A percentile compares a stretch with the other conserved stretches of the same genome.
These are phyloP conservation scores for Trypethelium eluteriae DNA, from an alignment of 495 filamentous ascomycete species.

Conservation along the genomic window DNA sequence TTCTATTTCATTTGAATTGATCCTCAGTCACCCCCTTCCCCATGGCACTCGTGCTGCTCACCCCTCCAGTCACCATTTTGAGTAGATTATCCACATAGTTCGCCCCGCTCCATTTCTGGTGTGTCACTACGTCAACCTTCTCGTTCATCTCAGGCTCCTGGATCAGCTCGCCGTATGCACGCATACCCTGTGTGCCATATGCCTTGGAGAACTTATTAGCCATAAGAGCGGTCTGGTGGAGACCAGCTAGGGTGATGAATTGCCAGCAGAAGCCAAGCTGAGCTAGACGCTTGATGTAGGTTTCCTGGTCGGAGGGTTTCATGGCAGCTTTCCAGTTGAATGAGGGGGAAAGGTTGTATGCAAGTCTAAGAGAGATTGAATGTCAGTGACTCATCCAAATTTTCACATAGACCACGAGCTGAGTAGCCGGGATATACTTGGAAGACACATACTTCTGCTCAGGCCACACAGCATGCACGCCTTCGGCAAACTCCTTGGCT, in stretches of 20 bases:
- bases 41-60: constrained; percentile 89
- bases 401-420: background rate
- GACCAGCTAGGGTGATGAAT: constrained; percentile 97
- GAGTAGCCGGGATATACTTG: background rate
- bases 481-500: constrained; percentile 88
- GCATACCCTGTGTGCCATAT: constrained; percentile 77
- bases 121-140: constrained; percentile 87
- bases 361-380: constrained; percentile 48
- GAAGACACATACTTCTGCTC: constrained; percentile 81
- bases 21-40: constrained; percentile 96
- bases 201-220: constrained; percentile 79
- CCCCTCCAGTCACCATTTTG: constrained; percentile 94
- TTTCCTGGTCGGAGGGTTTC: constrained; percentile 86
- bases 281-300: constrained; percentile 86
- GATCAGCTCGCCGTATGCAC: constrained; percentile 90
- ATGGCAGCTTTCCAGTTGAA: constrained; percentile 99
- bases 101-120: constrained; percentile 97
- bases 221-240: constrained; percentile 91
- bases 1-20: constrained; percentile 60
- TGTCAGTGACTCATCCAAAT: constrained; percentile 21
- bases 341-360: constrained; percentile 95
- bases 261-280: constrained; percentile 96
- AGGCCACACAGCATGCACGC: constrained; percentile 89
- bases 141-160: constrained; percentile 95
- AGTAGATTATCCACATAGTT: constrained; percentile 88